Percentiles rank a stretch among this genome's conserved stretches.
phyloP scores from a whole-genome alignment of 768 basidiomycete species.

The Termitomyces sp. region DNA sequence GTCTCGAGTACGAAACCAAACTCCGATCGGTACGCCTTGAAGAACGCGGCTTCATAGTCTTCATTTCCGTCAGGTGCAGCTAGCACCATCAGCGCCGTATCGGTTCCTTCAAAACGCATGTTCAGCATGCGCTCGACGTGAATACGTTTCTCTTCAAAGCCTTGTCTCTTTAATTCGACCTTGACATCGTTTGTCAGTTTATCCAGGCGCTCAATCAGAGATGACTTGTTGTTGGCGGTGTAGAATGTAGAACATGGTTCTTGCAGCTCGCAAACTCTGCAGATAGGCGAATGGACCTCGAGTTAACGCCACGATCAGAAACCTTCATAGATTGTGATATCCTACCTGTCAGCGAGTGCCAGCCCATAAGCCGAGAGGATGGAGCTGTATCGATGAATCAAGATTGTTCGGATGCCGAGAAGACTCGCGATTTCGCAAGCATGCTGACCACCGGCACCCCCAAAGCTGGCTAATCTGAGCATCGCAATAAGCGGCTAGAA shows the following conservation, averaged over 20 bases:
- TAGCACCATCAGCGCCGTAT: conserved; percentile 88
- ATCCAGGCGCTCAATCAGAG: conserved; percentile 63
- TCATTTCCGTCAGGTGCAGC: conserved; percentile 54
- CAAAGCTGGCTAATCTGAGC: conserved; percentile 76
- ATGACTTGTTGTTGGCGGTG: conserved; percentile 45
- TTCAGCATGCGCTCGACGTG: conserved; percentile 79
- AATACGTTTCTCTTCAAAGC: conserved; percentile 71
- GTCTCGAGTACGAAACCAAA: conserved; percentile 90
- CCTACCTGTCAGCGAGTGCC: conserved; percentile 74
- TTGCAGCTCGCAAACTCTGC: conserved; percentile 78
- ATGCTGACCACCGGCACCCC: conserved; percentile 88
- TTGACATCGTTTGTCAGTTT: conserved; percentile 57
- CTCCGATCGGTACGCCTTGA: conserved; percentile 72
- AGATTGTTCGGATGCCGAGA: conserved; percentile 80
- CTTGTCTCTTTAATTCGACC: conserved; percentile 68
- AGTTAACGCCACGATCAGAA: not conserved
- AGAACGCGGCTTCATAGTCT: conserved; percentile 80
- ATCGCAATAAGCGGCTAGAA: not conserved
- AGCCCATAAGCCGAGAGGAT: conserved; percentile 92
- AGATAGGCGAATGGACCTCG: not conserved
- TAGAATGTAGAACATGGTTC: conserved; percentile 86
- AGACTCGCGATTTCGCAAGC: conserved; percentile 88
- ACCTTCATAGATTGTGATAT: not conserved
- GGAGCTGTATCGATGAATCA: conserved; percentile 89
- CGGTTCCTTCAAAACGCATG: conserved; percentile 91